Base-by-base conservation (phyloP, 129 eudicot genomes). In the Kitagawia praeruptora region DNA sequence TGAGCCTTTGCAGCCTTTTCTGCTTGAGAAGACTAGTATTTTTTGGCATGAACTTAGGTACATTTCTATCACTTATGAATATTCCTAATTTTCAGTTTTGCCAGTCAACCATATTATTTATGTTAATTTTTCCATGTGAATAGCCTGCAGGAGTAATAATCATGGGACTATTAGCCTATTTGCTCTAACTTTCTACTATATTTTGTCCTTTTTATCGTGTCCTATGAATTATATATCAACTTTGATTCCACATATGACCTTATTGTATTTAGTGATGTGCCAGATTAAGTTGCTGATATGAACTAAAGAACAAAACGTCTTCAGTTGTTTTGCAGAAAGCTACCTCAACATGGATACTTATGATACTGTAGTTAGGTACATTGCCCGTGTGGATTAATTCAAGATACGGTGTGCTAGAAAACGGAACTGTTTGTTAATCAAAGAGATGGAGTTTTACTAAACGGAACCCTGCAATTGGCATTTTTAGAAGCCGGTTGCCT, bases 21-120 rank as follows among this genome's bases (percentile, higher is more conserved):
- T 92, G 85, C 81, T 82, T 76, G 90, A 85, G 79, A 79, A 64
- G 72, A 83, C 94, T 15, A 78, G 41, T 61, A 70, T 75, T 45
- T 89, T 92, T 77, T 92, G 97, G 94, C 97, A 91, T 86, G 94
- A 91, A 83, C 94, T 91, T 67, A 86, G 94, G 94, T 91, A 85
- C 27, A n/a, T 58, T n/a, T 58, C 15, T 58, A 8, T 8, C 34
- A n/a, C 67, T 58, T n/a, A 8, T n/a, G 3, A 58, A 28, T n/a
- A 58, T n/a, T 23, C 28, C 1, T 18, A 53, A 5, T 53, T 51
- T 51, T 19, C 25, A 19, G 25, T 53, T 18, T 53, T 53, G 21
- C 25, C 61, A 18, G 61, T 53, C 61, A 53, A 53, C 61, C 25
- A 53, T 53, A 53, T 53, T 18, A 51, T 51, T 16, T 18, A 4